Percentiles rank a stretch among this genome's conserved stretches.
phyloP scores from a whole-genome alignment of 352 stramenopile genomes.

The Thalassiosira livingstoniorum region DNA sequence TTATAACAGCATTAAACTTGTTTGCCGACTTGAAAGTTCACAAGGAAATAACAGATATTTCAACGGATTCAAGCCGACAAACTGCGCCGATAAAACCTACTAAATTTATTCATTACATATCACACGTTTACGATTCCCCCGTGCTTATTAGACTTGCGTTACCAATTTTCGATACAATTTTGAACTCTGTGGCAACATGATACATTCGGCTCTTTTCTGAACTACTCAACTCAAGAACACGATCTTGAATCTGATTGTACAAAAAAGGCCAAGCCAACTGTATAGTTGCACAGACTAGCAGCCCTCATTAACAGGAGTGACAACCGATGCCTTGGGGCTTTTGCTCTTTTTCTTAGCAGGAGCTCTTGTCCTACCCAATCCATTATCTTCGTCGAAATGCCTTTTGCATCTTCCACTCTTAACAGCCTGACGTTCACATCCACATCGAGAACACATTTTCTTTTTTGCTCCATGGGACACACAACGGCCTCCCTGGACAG shows the following conservation, averaged over 20 bases:
- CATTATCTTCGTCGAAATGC: too few species aligned
- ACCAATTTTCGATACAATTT: too few species aligned
- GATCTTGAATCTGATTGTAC: too few species aligned
- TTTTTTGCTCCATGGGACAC: constrained; percentile 50
- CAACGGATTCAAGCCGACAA: too few species aligned
- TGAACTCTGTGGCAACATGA: background rate
- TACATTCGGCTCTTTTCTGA: constrained; percentile 9
- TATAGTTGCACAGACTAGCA: background rate
- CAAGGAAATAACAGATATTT: too few species aligned
- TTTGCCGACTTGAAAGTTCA: too few species aligned
- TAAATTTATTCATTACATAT: too few species aligned
- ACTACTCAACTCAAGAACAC: background rate
- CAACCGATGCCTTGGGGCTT: background rate
- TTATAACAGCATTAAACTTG: too few species aligned
- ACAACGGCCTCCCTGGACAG: constrained; percentile 51
- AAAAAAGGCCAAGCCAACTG: background rate
- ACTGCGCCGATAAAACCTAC: too few species aligned
- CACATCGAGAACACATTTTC: constrained; percentile 32
- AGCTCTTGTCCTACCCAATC: too few species aligned
- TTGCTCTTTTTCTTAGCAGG: background rate
- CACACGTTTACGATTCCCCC: too few species aligned
- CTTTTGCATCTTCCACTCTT: constrained; percentile 57
- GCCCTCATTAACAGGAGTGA: background rate
- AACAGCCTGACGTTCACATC: constrained; percentile 55
- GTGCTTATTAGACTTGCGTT: too few species aligned